Percentiles rank a stretch among this genome's conserved stretches.
Evolutionary conservation across 495 filamentous ascomycete species (phyloP).

Genomic region (Podospora conica): DNA sequence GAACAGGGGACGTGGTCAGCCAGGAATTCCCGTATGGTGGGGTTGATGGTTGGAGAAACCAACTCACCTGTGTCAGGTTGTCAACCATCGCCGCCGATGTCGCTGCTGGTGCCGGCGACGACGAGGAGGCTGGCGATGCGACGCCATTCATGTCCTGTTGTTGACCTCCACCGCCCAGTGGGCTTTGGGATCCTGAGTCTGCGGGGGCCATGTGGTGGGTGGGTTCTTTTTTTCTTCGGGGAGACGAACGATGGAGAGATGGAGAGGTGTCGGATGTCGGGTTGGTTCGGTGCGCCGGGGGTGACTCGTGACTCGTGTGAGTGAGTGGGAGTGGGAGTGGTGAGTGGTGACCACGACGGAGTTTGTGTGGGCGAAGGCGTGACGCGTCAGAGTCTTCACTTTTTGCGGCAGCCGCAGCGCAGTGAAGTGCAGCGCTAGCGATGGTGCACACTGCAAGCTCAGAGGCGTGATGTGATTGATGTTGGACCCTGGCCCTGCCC

Average conservation of each 20-base stretch:
- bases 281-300: background rate
- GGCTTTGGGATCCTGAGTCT: background rate
- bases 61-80: background rate
- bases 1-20: constrained; percentile 18
- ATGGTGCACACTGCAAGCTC: background rate
- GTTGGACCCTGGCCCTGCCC: no score
- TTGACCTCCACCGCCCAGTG: background rate
- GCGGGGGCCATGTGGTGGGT: background rate
- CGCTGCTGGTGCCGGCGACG: background rate
- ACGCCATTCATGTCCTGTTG: background rate
- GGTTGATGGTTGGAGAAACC: background rate
- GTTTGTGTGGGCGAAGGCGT: background rate
- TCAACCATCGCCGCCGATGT: background rate
- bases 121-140: background rate
- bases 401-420: background rate
- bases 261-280: no score
- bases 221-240: background rate
- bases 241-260: background rate
- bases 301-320: background rate
- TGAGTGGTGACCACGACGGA: background rate
- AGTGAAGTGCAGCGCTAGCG: no score
- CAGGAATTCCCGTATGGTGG: constrained; percentile 7
- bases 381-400: background rate
- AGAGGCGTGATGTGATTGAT: background rate
- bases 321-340: no score